Percentiles rank a stretch among this genome's conserved stretches.
These are phyloP conservation scores for Chaetomium tenue DNA, from an alignment of 495 filamentous ascomycete species.

Conservation along the genomic window DNA sequence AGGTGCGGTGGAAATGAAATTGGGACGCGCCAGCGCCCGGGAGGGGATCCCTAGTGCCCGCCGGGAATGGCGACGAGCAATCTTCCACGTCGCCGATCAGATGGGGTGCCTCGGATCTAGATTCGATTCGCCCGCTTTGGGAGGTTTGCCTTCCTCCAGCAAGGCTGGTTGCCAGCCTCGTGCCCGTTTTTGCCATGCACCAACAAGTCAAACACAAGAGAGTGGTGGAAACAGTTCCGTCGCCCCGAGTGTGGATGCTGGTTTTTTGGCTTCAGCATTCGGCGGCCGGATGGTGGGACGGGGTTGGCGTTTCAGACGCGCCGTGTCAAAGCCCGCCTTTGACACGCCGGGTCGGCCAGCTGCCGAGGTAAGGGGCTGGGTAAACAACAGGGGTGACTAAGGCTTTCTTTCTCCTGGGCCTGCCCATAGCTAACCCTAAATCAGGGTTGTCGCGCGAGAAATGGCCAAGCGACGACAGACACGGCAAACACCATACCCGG, in stretches of 20 bases:
- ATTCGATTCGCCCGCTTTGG: background rate
- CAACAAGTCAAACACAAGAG: background rate
- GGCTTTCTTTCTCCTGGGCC: too few relatives aligned
- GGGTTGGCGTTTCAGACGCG: conserved; percentile 22
- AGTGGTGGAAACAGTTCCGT: background rate
- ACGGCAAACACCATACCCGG: background rate
- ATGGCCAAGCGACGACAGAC: too few relatives aligned
- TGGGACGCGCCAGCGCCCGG: conserved; percentile 9
- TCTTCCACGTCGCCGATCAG: conserved; percentile 11
- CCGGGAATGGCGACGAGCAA: background rate
- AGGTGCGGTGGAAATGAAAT: background rate
- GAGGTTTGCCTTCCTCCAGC: background rate
- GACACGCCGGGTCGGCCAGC: conserved; percentile 21
- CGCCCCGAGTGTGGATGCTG: background rate
- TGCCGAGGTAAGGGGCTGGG: conserved; percentile 16
- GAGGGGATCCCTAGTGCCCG: conserved; percentile 7
- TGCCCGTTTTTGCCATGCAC: background rate
- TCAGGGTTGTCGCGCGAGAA: background rate
- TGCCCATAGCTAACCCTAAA: background rate
- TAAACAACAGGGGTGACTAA: conserved; percentile 20
- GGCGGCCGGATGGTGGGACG: conserved; percentile 11
- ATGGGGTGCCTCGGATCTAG: background rate
- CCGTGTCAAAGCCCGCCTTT: conserved; percentile 9
- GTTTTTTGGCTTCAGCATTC: background rate
- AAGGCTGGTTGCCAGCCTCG: conserved; percentile 15